A percentile compares a stretch with the other conserved stretches of the same genome.
Evolutionary conservation across 176 grass and related monocot genomes (phyloP).

Genomic region (Oryza officinalis): DNA sequence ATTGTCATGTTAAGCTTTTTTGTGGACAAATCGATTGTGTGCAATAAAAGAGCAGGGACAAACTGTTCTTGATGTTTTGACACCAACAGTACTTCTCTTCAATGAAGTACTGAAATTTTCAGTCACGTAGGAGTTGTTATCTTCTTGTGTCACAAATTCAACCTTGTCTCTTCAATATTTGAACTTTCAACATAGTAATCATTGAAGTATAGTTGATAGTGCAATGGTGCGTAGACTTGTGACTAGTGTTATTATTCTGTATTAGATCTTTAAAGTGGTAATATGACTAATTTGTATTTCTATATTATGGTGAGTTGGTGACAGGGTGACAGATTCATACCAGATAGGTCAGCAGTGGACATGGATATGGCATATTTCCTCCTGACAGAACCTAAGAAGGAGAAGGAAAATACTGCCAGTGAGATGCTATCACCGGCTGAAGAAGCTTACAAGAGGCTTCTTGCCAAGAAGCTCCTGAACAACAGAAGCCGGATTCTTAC

Average conservation of each 20-base stretch:
- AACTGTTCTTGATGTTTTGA: not conserved
- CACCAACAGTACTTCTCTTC: not conserved
- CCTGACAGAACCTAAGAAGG: constrained; percentile 50
- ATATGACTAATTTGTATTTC: constrained; percentile 17
- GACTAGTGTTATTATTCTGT: not conserved
- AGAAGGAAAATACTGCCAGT: constrained; percentile 52
- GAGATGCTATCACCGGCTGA: constrained; percentile 35
- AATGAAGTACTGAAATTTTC: no score
- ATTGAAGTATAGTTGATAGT: constrained; percentile 10
- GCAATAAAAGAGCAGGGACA: not conserved
- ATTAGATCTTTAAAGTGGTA: not conserved
- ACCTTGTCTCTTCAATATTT: not conserved
- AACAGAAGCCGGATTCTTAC: constrained; percentile 56
- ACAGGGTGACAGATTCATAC: constrained; percentile 75
- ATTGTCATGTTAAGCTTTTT: not conserved
- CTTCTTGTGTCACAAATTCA: constrained; percentile 8
- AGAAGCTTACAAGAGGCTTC: constrained; percentile 54
- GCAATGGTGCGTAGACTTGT: not conserved
- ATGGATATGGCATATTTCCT: constrained; percentile 65
- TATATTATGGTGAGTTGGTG: constrained; percentile 22
- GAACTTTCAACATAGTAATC: constrained; percentile 14
- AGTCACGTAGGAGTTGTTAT: not conserved
- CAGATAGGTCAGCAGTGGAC: constrained; percentile 58
- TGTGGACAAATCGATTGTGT: not conserved
- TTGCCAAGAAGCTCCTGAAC: constrained; percentile 49